A percentile compares a stretch with the other conserved stretches of the same genome.
Conservation (phyloP, 2,329 filamentous ascomycete genomes). For the Fusarium annulatum region DNA sequence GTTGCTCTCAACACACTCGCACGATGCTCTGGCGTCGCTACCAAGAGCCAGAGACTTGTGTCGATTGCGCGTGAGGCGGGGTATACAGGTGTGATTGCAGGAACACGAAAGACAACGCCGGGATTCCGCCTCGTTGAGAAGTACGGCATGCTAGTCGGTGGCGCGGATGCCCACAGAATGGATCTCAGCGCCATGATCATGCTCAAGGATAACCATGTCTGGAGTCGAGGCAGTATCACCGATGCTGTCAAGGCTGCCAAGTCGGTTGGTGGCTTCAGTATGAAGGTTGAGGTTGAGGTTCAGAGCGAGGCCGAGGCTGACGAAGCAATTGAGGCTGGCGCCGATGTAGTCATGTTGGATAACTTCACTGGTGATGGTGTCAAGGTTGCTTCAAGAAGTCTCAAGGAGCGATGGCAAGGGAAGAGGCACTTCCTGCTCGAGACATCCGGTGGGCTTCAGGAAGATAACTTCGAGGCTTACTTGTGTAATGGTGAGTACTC, state of each 20-base stretch:
- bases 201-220: slow-evolving; percentile 99
- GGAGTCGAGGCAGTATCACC: slow-evolving; percentile 87
- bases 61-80: slow-evolving; percentile 70
- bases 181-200: slow-evolving; percentile 96
- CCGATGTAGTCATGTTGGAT: slow-evolving; percentile 97
- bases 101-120: slow-evolving; percentile 96
- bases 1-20: slow-evolving; percentile 92
- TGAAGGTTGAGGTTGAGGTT: slow-evolving; percentile 97
- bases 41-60: slow-evolving; percentile 68
- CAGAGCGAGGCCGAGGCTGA: slow-evolving; percentile 89
- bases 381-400: slow-evolving; percentile 74
- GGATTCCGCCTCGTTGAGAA: slow-evolving; percentile 97
- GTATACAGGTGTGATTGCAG: slow-evolving; percentile 86
- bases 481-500: slow-evolving; percentile 73
- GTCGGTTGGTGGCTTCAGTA: slow-evolving; percentile 84
- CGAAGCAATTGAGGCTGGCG: slow-evolving; percentile 89
- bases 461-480: slow-evolving; percentile 85
- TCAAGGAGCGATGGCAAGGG: slow-evolving; percentile 85
- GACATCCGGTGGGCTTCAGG: slow-evolving; percentile 89
- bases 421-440: slow-evolving; percentile 83
- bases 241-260: slow-evolving; percentile 87
- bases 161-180: slow-evolving; percentile 90
- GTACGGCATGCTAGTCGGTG: slow-evolving; percentile 95
- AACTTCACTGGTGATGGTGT: slow-evolving; percentile 89
- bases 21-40: slow-evolving; percentile 91